Evolutionary conservation across 805 yeast species (phyloP).

Genomic region (Cyberlindnera xishuangbannaensis): DNA sequence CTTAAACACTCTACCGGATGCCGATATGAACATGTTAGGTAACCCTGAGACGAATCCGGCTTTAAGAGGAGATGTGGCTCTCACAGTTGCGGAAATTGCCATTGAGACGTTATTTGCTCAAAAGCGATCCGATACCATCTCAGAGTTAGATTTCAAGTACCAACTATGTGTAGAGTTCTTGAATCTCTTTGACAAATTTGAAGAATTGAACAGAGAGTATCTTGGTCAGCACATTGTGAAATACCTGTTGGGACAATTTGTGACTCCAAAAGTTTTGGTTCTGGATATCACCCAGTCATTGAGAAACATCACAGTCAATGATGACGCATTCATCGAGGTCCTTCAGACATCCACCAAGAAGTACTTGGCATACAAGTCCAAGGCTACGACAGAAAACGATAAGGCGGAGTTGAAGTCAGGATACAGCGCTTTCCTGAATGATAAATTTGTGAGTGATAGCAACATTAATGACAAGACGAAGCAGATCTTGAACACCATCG

Average conservation of each 20-base stretch:
- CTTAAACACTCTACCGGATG: slow-evolving; percentile 75
- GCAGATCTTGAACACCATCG: slow-evolving; percentile 21
- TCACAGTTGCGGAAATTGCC: slow-evolving; percentile 65
- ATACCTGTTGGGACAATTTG: slow-evolving; percentile 40
- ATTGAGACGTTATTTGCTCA: slow-evolving; percentile 36
- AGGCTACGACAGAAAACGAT: slow-evolving; percentile 28
- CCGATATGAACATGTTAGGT: slow-evolving; percentile 80
- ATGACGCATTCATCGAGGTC: slow-evolving; percentile 45
- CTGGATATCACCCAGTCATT: slow-evolving; percentile 64
- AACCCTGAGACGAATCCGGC: slow-evolving; percentile 82
- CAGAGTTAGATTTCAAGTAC: slow-evolving; percentile 28
- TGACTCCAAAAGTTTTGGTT: slow-evolving; percentile 35
- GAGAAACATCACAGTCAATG: slow-evolving; percentile 40
- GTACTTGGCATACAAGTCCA: slow-evolving; percentile 54
- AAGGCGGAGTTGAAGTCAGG: slow-evolving; percentile 30
- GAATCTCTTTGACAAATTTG: slow-evolving; percentile 60
- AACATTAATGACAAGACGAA: slow-evolving; percentile 15
- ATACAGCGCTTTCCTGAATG: slow-evolving; percentile 12
- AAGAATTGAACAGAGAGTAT: slow-evolving; percentile 61
- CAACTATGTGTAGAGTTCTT: slow-evolving; percentile 43
- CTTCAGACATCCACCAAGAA: slow-evolving; percentile 69
- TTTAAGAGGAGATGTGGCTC: slow-evolving; percentile 63
- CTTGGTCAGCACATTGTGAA: slow-evolving; percentile 59
- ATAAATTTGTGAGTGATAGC: slow-evolving; percentile 30
- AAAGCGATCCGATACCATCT: slow-evolving; percentile 17